Evolutionary conservation across 208 protist genomes (phyloP).

Genomic region (Acanthamoeba sp.): DNA sequence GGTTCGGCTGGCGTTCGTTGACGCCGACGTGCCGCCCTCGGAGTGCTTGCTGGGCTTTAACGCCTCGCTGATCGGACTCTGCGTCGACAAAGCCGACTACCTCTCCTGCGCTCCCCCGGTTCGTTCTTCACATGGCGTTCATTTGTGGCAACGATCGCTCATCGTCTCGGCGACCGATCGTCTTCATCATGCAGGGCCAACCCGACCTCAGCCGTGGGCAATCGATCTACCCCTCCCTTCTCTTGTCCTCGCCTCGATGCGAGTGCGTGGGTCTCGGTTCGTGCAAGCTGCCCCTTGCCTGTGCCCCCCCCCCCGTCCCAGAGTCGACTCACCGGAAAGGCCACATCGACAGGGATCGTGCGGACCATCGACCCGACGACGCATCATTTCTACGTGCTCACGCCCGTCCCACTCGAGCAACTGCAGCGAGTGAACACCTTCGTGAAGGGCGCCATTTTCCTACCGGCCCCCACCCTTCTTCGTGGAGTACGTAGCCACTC

Average conservation of each 20-base stretch:
- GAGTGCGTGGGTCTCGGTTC: constrained; percentile 51
- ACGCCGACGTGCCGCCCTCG: constrained; percentile 10
- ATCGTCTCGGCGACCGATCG: not conserved
- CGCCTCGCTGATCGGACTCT: constrained; percentile 5
- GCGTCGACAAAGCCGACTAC: constrained; percentile 14
- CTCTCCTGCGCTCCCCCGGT: constrained; percentile 1
- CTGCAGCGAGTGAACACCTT: constrained; percentile 57
- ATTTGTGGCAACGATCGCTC: not conserved
- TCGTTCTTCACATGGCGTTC: not conserved
- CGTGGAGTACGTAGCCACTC: not conserved
- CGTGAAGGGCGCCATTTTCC: not conserved
- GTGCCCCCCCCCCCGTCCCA: no score
- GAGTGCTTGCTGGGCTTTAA: constrained; percentile 29
- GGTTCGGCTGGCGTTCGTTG: not conserved
- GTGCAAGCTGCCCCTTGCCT: no score
- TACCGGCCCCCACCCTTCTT: not conserved
- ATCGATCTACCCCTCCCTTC: constrained; percentile 5
- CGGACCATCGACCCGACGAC: constrained; percentile 43
- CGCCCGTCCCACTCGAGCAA: not conserved
- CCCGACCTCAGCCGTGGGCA: not conserved
- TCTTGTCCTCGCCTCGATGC: constrained; percentile 3
- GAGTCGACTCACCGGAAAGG: not conserved
- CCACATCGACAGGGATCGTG: not conserved
- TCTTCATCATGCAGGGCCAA: not conserved
- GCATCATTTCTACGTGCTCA: constrained; percentile 48